A percentile compares a stretch with the other conserved stretches of the same genome.
Evolutionary conservation across 441 rosid genomes (phyloP).

Genomic region (Pelargonium citronellum): DNA sequence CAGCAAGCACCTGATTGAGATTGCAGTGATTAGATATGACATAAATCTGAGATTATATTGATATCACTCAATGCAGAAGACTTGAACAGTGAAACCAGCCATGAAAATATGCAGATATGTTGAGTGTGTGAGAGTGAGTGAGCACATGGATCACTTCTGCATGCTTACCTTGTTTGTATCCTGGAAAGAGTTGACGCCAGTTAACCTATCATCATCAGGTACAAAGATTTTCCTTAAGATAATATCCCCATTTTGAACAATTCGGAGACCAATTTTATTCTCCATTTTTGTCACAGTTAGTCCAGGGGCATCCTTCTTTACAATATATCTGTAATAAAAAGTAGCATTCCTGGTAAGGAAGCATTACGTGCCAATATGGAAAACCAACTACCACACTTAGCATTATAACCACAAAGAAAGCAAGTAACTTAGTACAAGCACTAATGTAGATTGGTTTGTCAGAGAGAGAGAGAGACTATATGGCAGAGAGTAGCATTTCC

Average conservation of each 20-base stretch:
- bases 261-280: slow-evolving; percentile 87
- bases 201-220: slow-evolving; percentile 79
- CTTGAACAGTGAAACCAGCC: neutral
- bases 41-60: neutral
- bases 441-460: neutral
- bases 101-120: neutral
- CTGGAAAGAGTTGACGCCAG: slow-evolving; percentile 84
- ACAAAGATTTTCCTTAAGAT: slow-evolving; percentile 63
- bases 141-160: slow-evolving; percentile 3
- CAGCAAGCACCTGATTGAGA: slow-evolving; percentile 65
- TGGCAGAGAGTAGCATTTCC: neutral
- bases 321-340: slow-evolving; percentile 52
- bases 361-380: slow-evolving; percentile 2
- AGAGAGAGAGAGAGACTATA: neutral
- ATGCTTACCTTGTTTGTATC: slow-evolving; percentile 75
- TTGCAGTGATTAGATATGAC: slow-evolving; percentile 8
- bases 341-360: slow-evolving; percentile 7
- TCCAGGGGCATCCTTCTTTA: slow-evolving; percentile 85
- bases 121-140: neutral
- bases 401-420: slow-evolving; percentile 1
- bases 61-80: neutral
- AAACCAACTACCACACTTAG: neutral
- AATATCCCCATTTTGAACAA: slow-evolving; percentile 95
- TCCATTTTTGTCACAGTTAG: slow-evolving; percentile 71
- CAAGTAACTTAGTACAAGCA: neutral